Conservation (phyloP, 78 protist genomes). For the Planoprotostelium fungivorum region DNA sequence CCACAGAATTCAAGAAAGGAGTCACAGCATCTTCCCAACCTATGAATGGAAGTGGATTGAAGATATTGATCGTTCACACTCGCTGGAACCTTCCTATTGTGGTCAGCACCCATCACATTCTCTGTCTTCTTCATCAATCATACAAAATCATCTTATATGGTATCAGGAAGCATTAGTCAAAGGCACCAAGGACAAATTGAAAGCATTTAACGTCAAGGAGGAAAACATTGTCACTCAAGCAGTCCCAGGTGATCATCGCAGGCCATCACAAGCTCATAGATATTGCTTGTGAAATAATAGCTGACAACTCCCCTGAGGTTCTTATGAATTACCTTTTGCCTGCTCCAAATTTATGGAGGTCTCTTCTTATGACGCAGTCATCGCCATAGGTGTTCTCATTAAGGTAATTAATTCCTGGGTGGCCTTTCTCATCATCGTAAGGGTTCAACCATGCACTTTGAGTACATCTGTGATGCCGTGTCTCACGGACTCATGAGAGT, state of each 20-base stretch:
- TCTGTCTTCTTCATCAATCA: neutral
- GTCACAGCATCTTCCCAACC: neutral
- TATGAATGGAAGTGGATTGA: neutral
- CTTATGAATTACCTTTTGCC: neutral
- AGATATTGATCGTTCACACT: neutral
- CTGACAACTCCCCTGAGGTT: neutral
- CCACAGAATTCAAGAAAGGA: neutral
- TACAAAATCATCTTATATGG: neutral
- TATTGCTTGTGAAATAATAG: too few species aligned
- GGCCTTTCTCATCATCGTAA: neutral
- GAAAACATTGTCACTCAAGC: neutral
- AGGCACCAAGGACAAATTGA: neutral
- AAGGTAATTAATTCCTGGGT: neutral
- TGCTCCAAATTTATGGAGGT: neutral
- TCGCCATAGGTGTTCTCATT: neutral
- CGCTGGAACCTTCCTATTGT: neutral
- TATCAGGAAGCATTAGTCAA: neutral
- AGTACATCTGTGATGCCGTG: constrained; percentile 52
- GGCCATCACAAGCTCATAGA: neutral
- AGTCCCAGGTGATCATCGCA: neutral
- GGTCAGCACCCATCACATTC: neutral
- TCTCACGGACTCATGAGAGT: constrained; percentile 26
- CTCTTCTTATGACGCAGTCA: neutral
- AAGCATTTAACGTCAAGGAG: neutral
- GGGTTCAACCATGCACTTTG: constrained; percentile 67